Evolutionary conservation across 139 green algal species (phyloP).

Genomic region (Chlamydomonas incerta): DNA sequence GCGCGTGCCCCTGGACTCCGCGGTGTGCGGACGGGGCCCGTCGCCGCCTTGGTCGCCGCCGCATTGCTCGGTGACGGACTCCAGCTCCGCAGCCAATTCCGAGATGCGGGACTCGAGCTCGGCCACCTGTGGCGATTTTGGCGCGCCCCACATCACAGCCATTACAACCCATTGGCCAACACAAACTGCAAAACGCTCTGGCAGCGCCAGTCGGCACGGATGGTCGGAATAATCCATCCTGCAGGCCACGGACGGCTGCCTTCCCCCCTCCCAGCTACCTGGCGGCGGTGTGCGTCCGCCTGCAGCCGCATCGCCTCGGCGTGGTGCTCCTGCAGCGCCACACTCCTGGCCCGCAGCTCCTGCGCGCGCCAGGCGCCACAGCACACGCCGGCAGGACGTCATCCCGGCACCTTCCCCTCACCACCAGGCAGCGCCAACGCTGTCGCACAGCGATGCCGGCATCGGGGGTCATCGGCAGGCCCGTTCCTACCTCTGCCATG

Average conservation of each 20-base stretch:
- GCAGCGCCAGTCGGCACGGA: no score
- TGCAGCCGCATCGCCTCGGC: constrained; percentile 7
- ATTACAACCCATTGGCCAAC: no score
- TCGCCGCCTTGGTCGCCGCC: no score
- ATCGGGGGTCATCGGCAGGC: no score
- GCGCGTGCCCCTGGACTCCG: neutral
- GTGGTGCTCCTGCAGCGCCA: neutral
- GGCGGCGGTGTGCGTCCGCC: neutral
- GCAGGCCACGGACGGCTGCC: no score
- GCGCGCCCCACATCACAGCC: no score
- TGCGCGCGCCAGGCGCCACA: neutral
- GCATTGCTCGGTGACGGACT: neutral
- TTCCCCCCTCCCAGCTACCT: neutral
- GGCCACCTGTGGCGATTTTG: constrained; percentile 14
- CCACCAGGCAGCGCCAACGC: no score
- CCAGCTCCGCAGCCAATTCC: neutral
- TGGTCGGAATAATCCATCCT: no score
- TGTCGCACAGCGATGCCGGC: no score
- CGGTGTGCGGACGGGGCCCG: neutral
- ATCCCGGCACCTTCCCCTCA: no score
- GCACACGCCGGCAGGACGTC: no score
- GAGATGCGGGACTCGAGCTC: constrained; percentile 13
- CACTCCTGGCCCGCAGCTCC: neutral
- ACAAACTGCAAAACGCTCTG: no score
- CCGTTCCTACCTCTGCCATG: neutral